These are phyloP conservation scores for Acacia acuminata DNA, from an alignment of 306 rosid species.

Conservation along the genomic window DNA sequence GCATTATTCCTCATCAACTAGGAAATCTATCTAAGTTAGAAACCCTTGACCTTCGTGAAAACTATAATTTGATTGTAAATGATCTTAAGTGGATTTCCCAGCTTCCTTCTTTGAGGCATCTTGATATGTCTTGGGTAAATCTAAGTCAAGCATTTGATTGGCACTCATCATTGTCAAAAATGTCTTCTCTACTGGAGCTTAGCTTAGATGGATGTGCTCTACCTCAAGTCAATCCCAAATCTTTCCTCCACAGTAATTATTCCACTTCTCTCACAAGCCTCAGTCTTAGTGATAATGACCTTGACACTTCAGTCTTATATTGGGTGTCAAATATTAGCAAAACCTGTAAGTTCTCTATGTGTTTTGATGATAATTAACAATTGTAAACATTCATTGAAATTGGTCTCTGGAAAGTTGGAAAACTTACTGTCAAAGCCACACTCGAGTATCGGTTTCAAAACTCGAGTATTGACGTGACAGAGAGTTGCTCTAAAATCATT, in stretches of 20 bases:
- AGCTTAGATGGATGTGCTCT: background rate
- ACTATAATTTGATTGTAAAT: background rate
- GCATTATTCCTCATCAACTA: too few species aligned
- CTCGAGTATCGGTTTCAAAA: too few species aligned
- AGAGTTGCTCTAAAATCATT: too few species aligned
- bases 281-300: background rate
- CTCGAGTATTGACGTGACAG: too few species aligned
- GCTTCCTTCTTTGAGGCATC: background rate
- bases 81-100: background rate
- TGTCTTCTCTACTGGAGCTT: too few species aligned
- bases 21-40: too few species aligned
- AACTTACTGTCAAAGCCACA: too few species aligned
- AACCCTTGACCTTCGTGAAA: background rate
- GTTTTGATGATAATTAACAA: too few species aligned
- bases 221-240: background rate
- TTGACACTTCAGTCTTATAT: background rate
- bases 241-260: background rate
- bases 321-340: background rate
- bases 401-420: too few species aligned
- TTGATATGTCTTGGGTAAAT: background rate
- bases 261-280: background rate
- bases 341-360: too few species aligned
- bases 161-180: background rate
- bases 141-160: background rate
- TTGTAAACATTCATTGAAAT: too few species aligned